Percentiles rank a stretch among this genome's conserved stretches.
Conservation (phyloP, 306 rosid species). For the Dalbergia cultrata region DNA sequence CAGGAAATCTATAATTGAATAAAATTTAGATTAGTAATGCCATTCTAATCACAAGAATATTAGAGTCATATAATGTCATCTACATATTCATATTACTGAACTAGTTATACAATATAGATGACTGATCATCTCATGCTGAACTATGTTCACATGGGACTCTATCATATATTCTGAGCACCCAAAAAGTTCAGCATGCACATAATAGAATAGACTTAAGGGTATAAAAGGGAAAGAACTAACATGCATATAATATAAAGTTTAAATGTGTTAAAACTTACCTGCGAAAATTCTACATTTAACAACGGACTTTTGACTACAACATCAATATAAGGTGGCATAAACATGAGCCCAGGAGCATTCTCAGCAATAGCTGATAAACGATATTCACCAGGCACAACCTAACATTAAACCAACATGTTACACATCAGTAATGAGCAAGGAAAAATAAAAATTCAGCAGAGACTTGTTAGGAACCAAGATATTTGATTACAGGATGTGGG, state of each 20-base stretch:
- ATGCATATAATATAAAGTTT: slow-evolving; percentile 6
- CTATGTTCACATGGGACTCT: slow-evolving; percentile 22
- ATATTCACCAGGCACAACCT: slow-evolving; percentile 95
- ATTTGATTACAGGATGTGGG: not conserved
- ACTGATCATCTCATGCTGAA: slow-evolving; percentile 30
- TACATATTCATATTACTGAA: slow-evolving; percentile 16
- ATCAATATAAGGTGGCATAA: slow-evolving; percentile 83
- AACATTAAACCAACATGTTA: slow-evolving; percentile 42
- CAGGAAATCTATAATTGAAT: slow-evolving; percentile 20
- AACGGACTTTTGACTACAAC: slow-evolving; percentile 80
- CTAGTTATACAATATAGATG: slow-evolving; percentile 16
- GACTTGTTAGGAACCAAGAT: not conserved
- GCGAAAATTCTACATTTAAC: slow-evolving; percentile 85
- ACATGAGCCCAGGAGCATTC: slow-evolving; percentile 84
- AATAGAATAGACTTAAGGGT: slow-evolving; percentile 2
- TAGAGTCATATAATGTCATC: slow-evolving; percentile 23
- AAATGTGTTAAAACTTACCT: slow-evolving; percentile 58
- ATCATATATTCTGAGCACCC: slow-evolving; percentile 18
- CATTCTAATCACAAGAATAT: slow-evolving; percentile 28
- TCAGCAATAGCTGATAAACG: slow-evolving; percentile 94
- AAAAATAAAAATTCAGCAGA: slow-evolving; percentile 39
- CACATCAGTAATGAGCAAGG: slow-evolving; percentile 10
- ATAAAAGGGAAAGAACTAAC: slow-evolving; percentile 1
- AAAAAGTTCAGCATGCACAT: slow-evolving; percentile 40
- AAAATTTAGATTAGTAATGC: slow-evolving; percentile 17